Conservation (phyloP, 2,329 filamentous ascomycete genomes). For the Coniochaeta prunicola region DNA sequence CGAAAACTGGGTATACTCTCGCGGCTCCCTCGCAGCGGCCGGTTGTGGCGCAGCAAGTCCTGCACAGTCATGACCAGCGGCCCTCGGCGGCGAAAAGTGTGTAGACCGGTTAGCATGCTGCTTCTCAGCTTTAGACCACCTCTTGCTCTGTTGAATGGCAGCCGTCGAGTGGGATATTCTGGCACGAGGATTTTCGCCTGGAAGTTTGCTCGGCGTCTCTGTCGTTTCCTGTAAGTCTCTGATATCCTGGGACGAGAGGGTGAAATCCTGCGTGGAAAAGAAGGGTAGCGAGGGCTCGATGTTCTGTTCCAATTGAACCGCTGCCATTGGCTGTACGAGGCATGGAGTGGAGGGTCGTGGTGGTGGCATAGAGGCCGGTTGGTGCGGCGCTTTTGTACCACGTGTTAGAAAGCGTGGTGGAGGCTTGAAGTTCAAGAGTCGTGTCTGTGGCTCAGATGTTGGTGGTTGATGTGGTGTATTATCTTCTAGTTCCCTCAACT, state of each 20-base stretch:
- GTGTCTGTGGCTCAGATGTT: neutral
- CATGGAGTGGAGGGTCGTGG: neutral
- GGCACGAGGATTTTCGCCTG: neutral
- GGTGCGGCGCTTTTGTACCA: neutral
- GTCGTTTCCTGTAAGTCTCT: slow-evolving; percentile 28
- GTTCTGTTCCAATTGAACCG: neutral
- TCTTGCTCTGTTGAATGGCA: neutral
- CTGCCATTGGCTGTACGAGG: neutral
- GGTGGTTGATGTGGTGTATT: neutral
- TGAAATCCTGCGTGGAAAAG: slow-evolving; percentile 37
- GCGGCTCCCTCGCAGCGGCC: neutral
- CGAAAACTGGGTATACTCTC: neutral
- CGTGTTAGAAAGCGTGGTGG: neutral
- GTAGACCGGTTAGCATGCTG: neutral
- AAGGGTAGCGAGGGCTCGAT: slow-evolving; percentile 19
- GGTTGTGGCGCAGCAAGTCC: neutral
- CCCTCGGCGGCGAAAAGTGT: neutral
- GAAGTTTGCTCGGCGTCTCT: slow-evolving; percentile 7
- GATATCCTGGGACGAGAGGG: slow-evolving; percentile 40
- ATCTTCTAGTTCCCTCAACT: slow-evolving; percentile 40
- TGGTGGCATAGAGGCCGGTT: neutral
- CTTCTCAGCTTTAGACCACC: neutral
- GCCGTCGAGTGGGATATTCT: neutral
- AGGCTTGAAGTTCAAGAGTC: neutral
- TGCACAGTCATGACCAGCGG: neutral